A percentile compares a stretch with the other conserved stretches of the same genome.
phyloP scores from a whole-genome alignment of 495 filamentous ascomycete genomes.

The Aspergillus baeticus region DNA sequence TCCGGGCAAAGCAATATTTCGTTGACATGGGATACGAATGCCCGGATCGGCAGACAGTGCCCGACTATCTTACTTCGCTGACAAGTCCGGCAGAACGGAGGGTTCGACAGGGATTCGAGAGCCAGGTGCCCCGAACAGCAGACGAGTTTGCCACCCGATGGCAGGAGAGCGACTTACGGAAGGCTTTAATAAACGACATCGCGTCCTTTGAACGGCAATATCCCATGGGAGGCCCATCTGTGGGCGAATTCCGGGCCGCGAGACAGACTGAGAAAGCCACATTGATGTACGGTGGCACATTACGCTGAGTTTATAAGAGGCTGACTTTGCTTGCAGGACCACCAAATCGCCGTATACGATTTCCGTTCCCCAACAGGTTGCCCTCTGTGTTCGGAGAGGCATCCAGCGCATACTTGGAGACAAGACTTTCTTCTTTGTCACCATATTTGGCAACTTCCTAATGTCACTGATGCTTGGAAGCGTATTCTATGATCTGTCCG shows the following conservation, averaged over 20 bases:
- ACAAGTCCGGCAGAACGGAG: slow-evolving; percentile 65
- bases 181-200: slow-evolving; percentile 52
- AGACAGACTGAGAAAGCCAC: slow-evolving; percentile 43
- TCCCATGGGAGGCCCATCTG: slow-evolving; percentile 38
- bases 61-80: slow-evolving; percentile 76
- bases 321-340: slow-evolving; percentile 17
- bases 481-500: slow-evolving; percentile 79
- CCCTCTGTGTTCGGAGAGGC: slow-evolving; percentile 49
- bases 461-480: slow-evolving; percentile 84
- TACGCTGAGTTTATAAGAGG: not conserved
- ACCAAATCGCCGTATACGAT: slow-evolving; percentile 47
- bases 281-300: not conserved
- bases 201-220: slow-evolving; percentile 46
- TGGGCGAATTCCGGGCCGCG: slow-evolving; percentile 38
- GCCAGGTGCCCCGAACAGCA: slow-evolving; percentile 64
- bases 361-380: slow-evolving; percentile 44
- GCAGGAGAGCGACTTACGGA: slow-evolving; percentile 51
- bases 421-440: slow-evolving; percentile 66
- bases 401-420: slow-evolving; percentile 68
- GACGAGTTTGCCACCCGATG: slow-evolving; percentile 68
- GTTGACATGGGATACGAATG: slow-evolving; percentile 60
- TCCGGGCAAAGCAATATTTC: slow-evolving; percentile 64
- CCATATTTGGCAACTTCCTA: slow-evolving; percentile 72
- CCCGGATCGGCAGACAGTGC: slow-evolving; percentile 62
- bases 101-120: slow-evolving; percentile 61